phyloP scores from a whole-genome alignment of 352 stramenopile species.

The Phytophthora fragariaefolia region DNA sequence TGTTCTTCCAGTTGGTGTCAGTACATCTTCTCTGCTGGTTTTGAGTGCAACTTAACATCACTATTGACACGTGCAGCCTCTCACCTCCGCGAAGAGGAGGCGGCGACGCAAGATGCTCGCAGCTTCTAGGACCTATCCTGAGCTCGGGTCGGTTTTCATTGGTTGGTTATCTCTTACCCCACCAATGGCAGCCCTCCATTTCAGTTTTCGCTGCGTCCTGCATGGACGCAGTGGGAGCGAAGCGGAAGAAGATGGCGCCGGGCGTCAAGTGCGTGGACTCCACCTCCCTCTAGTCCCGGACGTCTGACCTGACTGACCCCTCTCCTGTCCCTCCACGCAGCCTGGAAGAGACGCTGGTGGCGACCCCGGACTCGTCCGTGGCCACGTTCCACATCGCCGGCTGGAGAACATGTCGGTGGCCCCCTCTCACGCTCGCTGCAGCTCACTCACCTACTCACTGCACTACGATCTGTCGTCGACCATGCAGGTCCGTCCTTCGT shows the following conservation, averaged over 20 bases:
- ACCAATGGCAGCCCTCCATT: neutral
- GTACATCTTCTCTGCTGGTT: too few species aligned
- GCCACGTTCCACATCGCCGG: slow-evolving; percentile 72
- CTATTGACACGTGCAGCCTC: too few species aligned
- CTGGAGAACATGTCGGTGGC: slow-evolving; percentile 65
- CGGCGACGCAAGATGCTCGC: too few species aligned
- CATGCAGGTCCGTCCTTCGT: slow-evolving; percentile 58
- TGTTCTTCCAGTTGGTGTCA: too few species aligned
- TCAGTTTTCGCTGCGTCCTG: neutral
- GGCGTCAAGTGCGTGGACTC: slow-evolving; percentile 51
- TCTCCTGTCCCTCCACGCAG: slow-evolving; percentile 26
- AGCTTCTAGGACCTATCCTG: too few species aligned
- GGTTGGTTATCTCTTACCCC: neutral
- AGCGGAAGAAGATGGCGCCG: slow-evolving; percentile 49
- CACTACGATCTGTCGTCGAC: too few species aligned
- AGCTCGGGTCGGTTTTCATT: neutral
- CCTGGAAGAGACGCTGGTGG: slow-evolving; percentile 48
- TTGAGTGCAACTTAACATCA: too few species aligned
- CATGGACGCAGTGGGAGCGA: slow-evolving; percentile 30
- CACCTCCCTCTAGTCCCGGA: neutral
- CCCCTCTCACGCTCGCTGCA: neutral
- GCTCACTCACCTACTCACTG: too few species aligned
- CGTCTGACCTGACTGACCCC: slow-evolving; percentile 2
- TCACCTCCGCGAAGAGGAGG: too few species aligned
- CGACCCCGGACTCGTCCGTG: slow-evolving; percentile 17